Percentiles rank a stretch among this genome's conserved stretches.
phyloP scores from a whole-genome alignment of 2,329 filamentous ascomycete species.

The Microdochium nivale region DNA sequence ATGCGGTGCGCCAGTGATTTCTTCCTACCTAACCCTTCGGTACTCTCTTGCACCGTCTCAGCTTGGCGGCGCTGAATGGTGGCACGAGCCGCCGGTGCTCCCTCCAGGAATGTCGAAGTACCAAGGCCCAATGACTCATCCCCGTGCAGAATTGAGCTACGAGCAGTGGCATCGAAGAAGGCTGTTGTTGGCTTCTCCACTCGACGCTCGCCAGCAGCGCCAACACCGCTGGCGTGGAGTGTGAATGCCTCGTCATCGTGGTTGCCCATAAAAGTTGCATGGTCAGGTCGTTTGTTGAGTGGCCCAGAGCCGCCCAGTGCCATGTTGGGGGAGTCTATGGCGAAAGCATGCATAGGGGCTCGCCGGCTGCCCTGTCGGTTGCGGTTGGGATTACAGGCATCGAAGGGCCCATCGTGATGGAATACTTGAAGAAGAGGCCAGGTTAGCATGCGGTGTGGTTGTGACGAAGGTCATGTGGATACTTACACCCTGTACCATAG shows the following conservation, averaged over 20 bases:
- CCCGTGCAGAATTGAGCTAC: slow-evolving; percentile 70
- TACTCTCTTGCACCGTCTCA: slow-evolving; percentile 50
- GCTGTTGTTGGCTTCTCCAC: slow-evolving; percentile 28
- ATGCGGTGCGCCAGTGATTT: slow-evolving; percentile 92
- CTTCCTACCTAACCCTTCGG: slow-evolving; percentile 68
- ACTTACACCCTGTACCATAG: slow-evolving; percentile 82
- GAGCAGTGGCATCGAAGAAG: slow-evolving; percentile 60
- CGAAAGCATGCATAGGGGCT: slow-evolving; percentile 94
- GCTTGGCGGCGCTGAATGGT: slow-evolving; percentile 70
- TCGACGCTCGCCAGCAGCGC: slow-evolving; percentile 24
- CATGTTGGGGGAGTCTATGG: slow-evolving; percentile 88
- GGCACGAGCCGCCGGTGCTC: slow-evolving; percentile 74
- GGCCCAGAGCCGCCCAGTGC: slow-evolving; percentile 81
- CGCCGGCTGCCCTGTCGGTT: slow-evolving; percentile 76
- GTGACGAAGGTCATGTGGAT: not conserved
- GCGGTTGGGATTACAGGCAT: slow-evolving; percentile 89
- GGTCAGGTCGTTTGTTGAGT: slow-evolving; percentile 70
- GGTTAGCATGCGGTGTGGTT: slow-evolving; percentile 2
- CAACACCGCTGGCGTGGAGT: slow-evolving; percentile 54
- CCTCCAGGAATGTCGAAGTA: slow-evolving; percentile 92
- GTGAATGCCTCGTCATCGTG: slow-evolving; percentile 76
- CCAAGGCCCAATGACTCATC: slow-evolving; percentile 77
- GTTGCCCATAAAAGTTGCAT: slow-evolving; percentile 78
- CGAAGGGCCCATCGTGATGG: slow-evolving; percentile 95
- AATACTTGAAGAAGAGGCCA: slow-evolving; percentile 56